Percentiles rank a stretch among this genome's conserved stretches.
These are phyloP conservation scores for Phytophthora kernoviae DNA, from an alignment of 352 stramenopile genomes.

Conservation along the genomic window DNA sequence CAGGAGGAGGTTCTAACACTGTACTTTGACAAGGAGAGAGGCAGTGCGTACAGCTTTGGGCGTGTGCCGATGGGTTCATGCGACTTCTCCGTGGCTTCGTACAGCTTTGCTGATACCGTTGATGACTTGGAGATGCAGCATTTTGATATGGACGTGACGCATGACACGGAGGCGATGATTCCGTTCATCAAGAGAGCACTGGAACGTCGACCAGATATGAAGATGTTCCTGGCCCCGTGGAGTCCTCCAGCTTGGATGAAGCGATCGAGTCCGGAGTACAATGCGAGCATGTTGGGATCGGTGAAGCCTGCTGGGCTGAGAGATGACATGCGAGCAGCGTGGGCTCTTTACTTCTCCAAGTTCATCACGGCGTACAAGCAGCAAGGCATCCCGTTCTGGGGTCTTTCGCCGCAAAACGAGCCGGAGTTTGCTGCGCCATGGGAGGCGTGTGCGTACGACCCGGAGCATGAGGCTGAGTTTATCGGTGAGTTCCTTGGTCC, in stretches of 20 bases:
- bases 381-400: constrained; percentile 86
- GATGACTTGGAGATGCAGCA: constrained; percentile 70
- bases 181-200: constrained; percentile 81
- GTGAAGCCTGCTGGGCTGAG: constrained; percentile 53
- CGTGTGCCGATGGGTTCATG: constrained; percentile 88
- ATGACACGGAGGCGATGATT: constrained; percentile 84
- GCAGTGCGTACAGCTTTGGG: constrained; percentile 80
- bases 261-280: constrained; percentile 44
- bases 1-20: constrained; percentile 78
- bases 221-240: constrained; percentile 90
- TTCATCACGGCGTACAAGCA: constrained; percentile 92
- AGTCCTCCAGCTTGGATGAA: constrained; percentile 92
- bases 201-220: constrained; percentile 66
- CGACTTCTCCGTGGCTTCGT: constrained; percentile 83
- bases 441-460: constrained; percentile 71
- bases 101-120: constrained; percentile 84
- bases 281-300: constrained; percentile 70
- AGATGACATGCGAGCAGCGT: constrained; percentile 60
- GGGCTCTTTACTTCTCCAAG: constrained; percentile 92
- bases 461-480: constrained; percentile 72
- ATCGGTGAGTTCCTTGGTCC: constrained; percentile 87
- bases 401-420: constrained; percentile 92
- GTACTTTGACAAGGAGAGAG: constrained; percentile 77
- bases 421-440: constrained; percentile 76
- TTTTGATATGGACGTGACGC: constrained; percentile 77